Evolutionary conservation across 305 asterid genomes (phyloP), one percentile per base, ranked within the genome.

Genomic region (Fraxinus latifolia): DNA sequence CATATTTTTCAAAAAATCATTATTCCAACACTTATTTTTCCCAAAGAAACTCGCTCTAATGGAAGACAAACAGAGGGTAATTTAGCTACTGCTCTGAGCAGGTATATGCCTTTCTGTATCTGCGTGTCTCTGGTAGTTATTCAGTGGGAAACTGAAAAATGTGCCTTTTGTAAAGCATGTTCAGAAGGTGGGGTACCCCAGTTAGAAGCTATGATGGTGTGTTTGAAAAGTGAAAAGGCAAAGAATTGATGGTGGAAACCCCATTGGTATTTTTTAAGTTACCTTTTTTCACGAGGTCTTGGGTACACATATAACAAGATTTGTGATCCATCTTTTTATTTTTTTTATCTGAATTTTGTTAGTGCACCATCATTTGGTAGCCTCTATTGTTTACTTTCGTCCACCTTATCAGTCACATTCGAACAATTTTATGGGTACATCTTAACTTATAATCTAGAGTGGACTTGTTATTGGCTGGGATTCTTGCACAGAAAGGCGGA

Each of bases 71-170:
- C 3, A 9, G 3, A 39, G n/a, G 9, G 0, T 62, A 62, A 65
- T 65, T 65, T 65, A 19, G 68, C 29, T 58, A 23, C 72, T 25
- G 72, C n/a, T 67, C 53, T 82, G 14, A 70, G 25, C 14, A 71
- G 15, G 68, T 19, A 53, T 12, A 33, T 80, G n/a, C 79, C 67
- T 73, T 15, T 82, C 74, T 76, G 1, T 82, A 78, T 83, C 85
- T 19, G 55, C 44, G 72, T 58, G 83, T 74, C 82, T 74, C 81
- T 79, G 88, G 84, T 82, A 83, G 88, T 84, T 77, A 68, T 81
- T 78, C 67, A 87, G 87, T 86, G 88, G 92, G 83, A 78, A 83
- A 74, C 86, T 82, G 62, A 79, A 79, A 81, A 79, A 71, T 81
- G 50, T 65, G 68, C 70, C 81, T 74, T 82, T 82, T 65, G 73